Evolutionary conservation across 768 basidiomycete species (phyloP).

Genomic region (Leccinellum luteum): DNA sequence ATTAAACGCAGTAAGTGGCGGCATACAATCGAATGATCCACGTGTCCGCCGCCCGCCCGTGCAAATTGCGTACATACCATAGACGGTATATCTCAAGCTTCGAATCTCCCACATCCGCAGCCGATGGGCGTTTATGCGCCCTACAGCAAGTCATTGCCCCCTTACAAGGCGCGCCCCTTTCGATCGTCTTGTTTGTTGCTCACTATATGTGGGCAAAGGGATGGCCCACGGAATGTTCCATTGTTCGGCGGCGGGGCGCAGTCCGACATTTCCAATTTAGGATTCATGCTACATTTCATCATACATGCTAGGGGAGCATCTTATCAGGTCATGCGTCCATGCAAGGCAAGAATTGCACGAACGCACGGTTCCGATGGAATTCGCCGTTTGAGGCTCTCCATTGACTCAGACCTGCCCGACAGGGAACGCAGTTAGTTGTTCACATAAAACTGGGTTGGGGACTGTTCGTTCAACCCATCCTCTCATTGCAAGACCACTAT

Average conservation of each 20-base stretch:
- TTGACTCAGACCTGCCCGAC: background rate
- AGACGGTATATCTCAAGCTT: background rate
- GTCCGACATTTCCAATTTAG: background rate
- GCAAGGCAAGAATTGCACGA: constrained; percentile 17
- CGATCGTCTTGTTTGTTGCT: background rate
- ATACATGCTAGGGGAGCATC: background rate
- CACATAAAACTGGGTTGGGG: constrained; percentile 16
- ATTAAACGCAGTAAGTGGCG: background rate
- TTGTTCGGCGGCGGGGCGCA: constrained; percentile 7
- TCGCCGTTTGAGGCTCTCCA: background rate
- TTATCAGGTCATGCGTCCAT: background rate
- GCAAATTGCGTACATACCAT: background rate
- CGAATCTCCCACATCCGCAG: constrained; percentile 2
- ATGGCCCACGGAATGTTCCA: background rate
- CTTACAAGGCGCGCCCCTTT: background rate
- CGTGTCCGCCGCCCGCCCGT: background rate
- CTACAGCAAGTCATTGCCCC: constrained; percentile 26
- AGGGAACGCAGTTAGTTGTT: background rate
- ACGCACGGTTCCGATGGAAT: constrained; percentile 7
- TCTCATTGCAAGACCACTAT: background rate
- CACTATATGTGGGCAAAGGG: background rate
- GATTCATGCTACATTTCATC: background rate
- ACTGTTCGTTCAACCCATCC: background rate
- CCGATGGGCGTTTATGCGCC: background rate
- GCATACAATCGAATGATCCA: background rate